phyloP scores from a whole-genome alignment of 192 early-diverging fungal genomes.

The Kickxella alabastrina region DNA sequence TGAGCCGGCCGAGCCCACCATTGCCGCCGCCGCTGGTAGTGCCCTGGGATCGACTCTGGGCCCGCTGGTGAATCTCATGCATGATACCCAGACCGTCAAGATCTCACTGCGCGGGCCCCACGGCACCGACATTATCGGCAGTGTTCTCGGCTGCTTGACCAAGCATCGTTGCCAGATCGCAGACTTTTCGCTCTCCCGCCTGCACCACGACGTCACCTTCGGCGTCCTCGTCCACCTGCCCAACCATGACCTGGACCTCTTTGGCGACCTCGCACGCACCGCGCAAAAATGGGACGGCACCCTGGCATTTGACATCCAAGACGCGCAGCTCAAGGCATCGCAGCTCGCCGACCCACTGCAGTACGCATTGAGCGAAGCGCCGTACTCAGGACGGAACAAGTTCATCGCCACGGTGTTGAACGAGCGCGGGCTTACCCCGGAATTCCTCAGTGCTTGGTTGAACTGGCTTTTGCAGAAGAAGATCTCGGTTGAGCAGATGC shows the following conservation, averaged over 20 bases:
- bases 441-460: conserved; percentile 80
- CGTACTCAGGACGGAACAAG: conserved; percentile 78
- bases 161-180: conserved; percentile 72
- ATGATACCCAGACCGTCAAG: conserved; percentile 67
- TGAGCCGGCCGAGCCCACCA: not conserved
- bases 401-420: conserved; percentile 86
- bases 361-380: conserved; percentile 66
- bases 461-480: conserved; percentile 66
- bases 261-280: conserved; percentile 68
- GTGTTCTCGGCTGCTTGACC: conserved; percentile 70
- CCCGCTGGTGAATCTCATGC: conserved; percentile 33
- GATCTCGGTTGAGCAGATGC: conserved; percentile 87
- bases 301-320: conserved; percentile 74
- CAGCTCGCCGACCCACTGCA: conserved; percentile 52
- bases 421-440: conserved; percentile 70
- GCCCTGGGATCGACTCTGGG: conserved; percentile 11
- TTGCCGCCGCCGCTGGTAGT: not conserved
- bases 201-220: conserved; percentile 94
- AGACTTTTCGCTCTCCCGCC: conserved; percentile 82
- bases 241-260: conserved; percentile 71
- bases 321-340: conserved; percentile 57
- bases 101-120: conserved; percentile 82
- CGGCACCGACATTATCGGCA: conserved; percentile 89
- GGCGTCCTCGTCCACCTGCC: conserved; percentile 76
- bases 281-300: conserved; percentile 85